Base-by-base conservation (phyloP, 1,284 basidiomycete genomes). In the Tranzscheliella williamsii region DNA sequence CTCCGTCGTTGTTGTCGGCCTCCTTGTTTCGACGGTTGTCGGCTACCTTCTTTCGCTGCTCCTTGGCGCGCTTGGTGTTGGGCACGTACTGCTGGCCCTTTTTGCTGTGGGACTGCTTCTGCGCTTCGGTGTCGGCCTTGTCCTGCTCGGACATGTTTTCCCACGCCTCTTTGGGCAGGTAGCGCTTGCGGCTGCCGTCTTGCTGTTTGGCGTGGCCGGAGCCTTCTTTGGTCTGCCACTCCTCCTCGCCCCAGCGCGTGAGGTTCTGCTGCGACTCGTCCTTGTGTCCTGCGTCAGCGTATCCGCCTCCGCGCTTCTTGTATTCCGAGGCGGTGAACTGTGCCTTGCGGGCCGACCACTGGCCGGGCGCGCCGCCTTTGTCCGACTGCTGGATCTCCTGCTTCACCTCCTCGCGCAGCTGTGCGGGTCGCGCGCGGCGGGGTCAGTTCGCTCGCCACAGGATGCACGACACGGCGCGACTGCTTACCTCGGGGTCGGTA, bases 211-310 rank as follows among this genome's bases (percentile, higher is more conserved):
- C 57, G n/a, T 51, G 43, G 22, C 33, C 57, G 2, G 47, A 55
- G 13, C 52, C 57, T 17, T 61, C 57, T 26, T 61, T 61, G 40
- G 57, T 61, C 48, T 61, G 57, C 57, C 57, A 61, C 18, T 61
- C 43, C 17, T 60, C 56, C 8, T 61, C 52, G 31, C 51, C 51
- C 51, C 57, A 61, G 22, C 48, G 54, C 18, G 32, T 22, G 3
- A 61, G 48, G 41, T 61, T 61, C 44, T 61, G 50, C 24, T 61
- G 57, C 37, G 52, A 51, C 26, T 51, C 47, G 46, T 61, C 57
- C 52, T 55, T 53, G 24, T 55, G 43, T 30, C 47, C 39, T 39
- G 54, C 57, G 36, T 55, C 51, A 3, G 24, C 55, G 42, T 61
- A 61, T n/a, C 57, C 52, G 13, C 57, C 47, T 21, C 52, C 52